These are phyloP conservation scores for Candida ipomoeae DNA, from an alignment of 805 yeast genomes.

Conservation along the genomic window DNA sequence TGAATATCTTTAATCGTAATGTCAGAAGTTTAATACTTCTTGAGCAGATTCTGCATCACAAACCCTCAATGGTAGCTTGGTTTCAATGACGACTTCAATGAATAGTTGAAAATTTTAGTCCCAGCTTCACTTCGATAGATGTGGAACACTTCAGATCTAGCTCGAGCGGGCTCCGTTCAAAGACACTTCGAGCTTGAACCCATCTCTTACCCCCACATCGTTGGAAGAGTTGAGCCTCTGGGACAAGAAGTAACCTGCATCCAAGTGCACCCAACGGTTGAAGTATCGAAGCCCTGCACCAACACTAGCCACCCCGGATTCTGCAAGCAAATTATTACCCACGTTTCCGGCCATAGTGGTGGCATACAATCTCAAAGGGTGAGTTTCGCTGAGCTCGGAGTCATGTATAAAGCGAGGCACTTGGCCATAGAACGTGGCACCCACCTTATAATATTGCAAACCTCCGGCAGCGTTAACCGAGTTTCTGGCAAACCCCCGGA, in stretches of 20 bases:
- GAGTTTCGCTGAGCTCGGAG: constrained; percentile 19
- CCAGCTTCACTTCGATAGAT: too few species aligned
- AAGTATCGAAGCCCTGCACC: constrained; percentile 39
- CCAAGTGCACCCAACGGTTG: constrained; percentile 38
- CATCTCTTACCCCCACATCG: constrained; percentile 31
- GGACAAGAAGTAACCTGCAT: constrained; percentile 36
- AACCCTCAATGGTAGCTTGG: too few species aligned
- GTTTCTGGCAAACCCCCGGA: constrained; percentile 65
- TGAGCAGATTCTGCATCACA: too few species aligned
- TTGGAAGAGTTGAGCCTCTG: constrained; percentile 20
- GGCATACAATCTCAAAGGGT: constrained; percentile 49
- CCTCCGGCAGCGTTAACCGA: constrained; percentile 78
- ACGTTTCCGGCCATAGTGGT: constrained; percentile 67
- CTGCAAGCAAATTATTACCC: constrained; percentile 24
- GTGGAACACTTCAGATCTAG: not conserved
- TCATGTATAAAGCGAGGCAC: constrained; percentile 45
- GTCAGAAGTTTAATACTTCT: too few species aligned
- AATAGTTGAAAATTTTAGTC: too few species aligned
- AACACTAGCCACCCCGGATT: constrained; percentile 22
- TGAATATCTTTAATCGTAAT: too few species aligned
- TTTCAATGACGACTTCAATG: too few species aligned
- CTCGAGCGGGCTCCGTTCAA: constrained; percentile 13
- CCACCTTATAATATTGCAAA: constrained; percentile 51
- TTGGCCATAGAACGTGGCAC: constrained; percentile 54
- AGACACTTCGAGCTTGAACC: constrained; percentile 35